phyloP scores from a whole-genome alignment of 2,329 filamentous ascomycete species.

The Apiospora saccharicola region DNA sequence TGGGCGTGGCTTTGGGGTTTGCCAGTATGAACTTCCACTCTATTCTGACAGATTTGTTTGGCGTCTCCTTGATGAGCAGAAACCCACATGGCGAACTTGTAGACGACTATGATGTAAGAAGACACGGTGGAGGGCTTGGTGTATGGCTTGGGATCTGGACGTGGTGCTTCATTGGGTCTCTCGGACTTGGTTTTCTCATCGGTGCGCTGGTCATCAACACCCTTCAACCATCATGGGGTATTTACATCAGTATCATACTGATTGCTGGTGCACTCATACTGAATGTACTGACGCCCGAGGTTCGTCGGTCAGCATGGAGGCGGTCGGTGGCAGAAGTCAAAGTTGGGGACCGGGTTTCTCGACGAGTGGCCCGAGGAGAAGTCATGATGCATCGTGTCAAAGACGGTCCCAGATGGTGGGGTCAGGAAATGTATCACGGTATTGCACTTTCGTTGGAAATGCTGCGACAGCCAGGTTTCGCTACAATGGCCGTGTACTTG shows the following conservation, averaged over 20 bases:
- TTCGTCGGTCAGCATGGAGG: slow-evolving; percentile 72
- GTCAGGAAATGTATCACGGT: slow-evolving; percentile 77
- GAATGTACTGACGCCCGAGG: slow-evolving; percentile 76
- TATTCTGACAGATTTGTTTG: slow-evolving; percentile 77
- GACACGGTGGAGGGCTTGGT: slow-evolving; percentile 80
- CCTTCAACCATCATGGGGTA: slow-evolving; percentile 74
- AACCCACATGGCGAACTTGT: slow-evolving; percentile 78
- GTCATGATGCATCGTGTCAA: slow-evolving; percentile 78
- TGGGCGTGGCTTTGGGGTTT: slow-evolving; percentile 75
- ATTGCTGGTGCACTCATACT: slow-evolving; percentile 70
- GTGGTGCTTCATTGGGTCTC: slow-evolving; percentile 77
- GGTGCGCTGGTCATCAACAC: slow-evolving; percentile 74
- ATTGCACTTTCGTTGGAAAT: slow-evolving; percentile 71
- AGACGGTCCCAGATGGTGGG: slow-evolving; percentile 78
- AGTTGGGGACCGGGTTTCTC: slow-evolving; percentile 58
- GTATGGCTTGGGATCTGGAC: slow-evolving; percentile 83
- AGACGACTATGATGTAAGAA: slow-evolving; percentile 70
- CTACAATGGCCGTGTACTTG: slow-evolving; percentile 75
- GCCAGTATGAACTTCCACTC: slow-evolving; percentile 80
- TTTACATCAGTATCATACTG: slow-evolving; percentile 76
- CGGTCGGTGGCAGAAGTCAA: slow-evolving; percentile 72
- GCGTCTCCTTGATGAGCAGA: slow-evolving; percentile 75
- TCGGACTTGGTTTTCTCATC: slow-evolving; percentile 75
- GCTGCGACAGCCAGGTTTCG: slow-evolving; percentile 77
- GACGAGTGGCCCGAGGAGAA: slow-evolving; percentile 73